Evolutionary conservation across 768 basidiomycete species (phyloP).

Genomic region (Termitomyces sp.): DNA sequence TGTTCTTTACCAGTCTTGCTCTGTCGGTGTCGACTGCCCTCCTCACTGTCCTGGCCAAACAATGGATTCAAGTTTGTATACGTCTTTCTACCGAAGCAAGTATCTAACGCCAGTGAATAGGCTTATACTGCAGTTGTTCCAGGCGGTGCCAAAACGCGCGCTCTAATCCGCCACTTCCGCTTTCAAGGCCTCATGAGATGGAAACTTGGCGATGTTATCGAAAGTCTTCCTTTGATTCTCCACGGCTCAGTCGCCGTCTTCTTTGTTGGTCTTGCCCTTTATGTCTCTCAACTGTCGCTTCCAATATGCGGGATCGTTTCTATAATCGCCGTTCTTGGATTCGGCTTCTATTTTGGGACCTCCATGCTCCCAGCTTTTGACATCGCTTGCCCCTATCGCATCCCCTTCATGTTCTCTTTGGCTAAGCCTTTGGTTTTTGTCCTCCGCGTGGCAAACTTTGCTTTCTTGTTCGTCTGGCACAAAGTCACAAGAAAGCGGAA

Average conservation of each 20-base stretch:
- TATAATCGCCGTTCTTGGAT: neutral
- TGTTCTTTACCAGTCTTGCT: too few relatives aligned
- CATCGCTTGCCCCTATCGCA: too few relatives aligned
- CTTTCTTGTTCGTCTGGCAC: too few relatives aligned
- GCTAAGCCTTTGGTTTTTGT: neutral
- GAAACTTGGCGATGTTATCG: too few relatives aligned
- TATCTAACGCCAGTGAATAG: neutral
- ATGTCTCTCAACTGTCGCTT: neutral
- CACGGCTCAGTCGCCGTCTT: too few relatives aligned
- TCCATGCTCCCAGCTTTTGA: neutral
- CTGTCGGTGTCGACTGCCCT: too few relatives aligned
- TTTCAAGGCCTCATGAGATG: too few relatives aligned
- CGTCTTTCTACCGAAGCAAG: too few relatives aligned
- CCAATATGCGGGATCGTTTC: neutral
- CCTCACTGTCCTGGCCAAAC: too few relatives aligned
- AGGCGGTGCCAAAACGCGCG: neutral
- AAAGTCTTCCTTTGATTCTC: too few relatives aligned
- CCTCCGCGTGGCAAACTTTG: neutral
- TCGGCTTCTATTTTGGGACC: neutral
- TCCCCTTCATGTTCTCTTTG: too few relatives aligned
- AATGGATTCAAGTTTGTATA: neutral
- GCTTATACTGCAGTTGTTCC: constrained; percentile 1
- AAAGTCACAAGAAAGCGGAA: neutral
- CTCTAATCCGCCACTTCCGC: neutral
- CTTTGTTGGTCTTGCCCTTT: too few relatives aligned